These are phyloP conservation scores for Plasmodium coatneyi DNA, from an alignment of 169 alveolate genomes.

Conservation along the genomic window DNA sequence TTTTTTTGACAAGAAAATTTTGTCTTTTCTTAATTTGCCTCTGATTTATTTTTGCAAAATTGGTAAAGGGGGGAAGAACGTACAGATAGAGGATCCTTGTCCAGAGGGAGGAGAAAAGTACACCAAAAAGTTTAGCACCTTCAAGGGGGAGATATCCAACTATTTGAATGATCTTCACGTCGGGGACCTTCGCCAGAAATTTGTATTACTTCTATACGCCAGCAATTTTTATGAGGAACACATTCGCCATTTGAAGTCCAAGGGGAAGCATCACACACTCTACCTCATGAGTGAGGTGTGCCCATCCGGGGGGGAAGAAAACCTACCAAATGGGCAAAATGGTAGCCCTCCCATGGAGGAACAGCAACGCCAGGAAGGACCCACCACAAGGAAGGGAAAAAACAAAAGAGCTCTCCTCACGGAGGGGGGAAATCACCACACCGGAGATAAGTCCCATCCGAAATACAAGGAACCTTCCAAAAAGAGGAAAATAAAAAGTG, in stretches of 20 bases:
- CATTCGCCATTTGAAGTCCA: conserved; percentile 9
- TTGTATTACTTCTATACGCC: conserved; percentile 14
- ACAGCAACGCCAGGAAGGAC: background rate
- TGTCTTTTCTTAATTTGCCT: conserved; percentile 45
- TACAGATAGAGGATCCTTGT: background rate
- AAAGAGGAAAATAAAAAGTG: conserved; percentile 11
- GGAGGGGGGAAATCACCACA: background rate
- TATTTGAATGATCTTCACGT: background rate
- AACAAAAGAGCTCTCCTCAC: background rate
- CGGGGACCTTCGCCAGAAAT: background rate
- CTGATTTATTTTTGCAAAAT: conserved; percentile 5
- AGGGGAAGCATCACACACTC: background rate
- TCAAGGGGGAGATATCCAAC: background rate
- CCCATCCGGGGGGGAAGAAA: background rate
- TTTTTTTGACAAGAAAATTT: conserved; percentile 43
- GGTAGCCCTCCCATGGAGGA: background rate
- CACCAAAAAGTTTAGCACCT: conserved; percentile 1
- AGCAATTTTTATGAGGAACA: conserved; percentile 54
- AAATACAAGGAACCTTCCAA: background rate
- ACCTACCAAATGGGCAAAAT: background rate
- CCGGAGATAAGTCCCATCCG: background rate
- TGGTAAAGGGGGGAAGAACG: too few species aligned
- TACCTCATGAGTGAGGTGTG: background rate
- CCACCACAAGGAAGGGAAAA: background rate
- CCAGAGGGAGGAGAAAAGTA: background rate